Base-by-base conservation (phyloP, 2,329 filamentous ascomycete species). In the Xylariomycetidae sp. region DNA sequence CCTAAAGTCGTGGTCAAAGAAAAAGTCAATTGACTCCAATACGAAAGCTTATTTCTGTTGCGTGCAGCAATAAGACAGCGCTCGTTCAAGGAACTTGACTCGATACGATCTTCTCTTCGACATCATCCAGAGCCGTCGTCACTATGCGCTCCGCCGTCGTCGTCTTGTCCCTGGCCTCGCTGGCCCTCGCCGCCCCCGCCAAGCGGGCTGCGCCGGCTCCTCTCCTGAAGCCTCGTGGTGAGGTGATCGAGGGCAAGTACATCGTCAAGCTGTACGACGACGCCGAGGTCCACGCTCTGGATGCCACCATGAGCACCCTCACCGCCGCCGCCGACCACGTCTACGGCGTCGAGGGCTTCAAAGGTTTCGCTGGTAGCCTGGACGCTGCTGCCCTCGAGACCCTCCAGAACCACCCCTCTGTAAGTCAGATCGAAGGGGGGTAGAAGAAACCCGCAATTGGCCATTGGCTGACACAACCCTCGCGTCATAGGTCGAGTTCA, bases 251-350 rank as follows among this genome's bases (percentile, higher is more conserved):
- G 30, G 57, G 56, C 42, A 66, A 61, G 43, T 70, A 68, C 48
- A 70, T 70, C 36, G 50, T 70, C 49, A 70, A 65, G 20, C 43
- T 70, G 14, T 65, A 67, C 48, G 50, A 58, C 7, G 53, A 55
- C 19, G 44, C 61, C 26, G 42, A 43, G 11, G 38, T 50, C 12
- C 40, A 48, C 1, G 46, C 55, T n/a, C 41, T 64, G 16, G 54
- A 58, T 29, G 42, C 62, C 10, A 36, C 53, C 20, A 44, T 51
- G 40, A 38, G 41, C 19, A 25, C 44, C 33, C 45, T 53, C 35
- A 23, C 49, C 19, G 46, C 44, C 23, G 49, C 56, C 42, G 59
- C 48, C 51, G 63, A 49, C 36, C 49, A 56, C 29, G 37, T 47
- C 23, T 56, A 52, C 30, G 44, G 57, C 31, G 46, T 54, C 25